Evolutionary conservation across 2,329 filamentous ascomycete genomes (phyloP), one percentile per base, ranked within the genome.

Genomic region (Alternaria brassicae): DNA sequence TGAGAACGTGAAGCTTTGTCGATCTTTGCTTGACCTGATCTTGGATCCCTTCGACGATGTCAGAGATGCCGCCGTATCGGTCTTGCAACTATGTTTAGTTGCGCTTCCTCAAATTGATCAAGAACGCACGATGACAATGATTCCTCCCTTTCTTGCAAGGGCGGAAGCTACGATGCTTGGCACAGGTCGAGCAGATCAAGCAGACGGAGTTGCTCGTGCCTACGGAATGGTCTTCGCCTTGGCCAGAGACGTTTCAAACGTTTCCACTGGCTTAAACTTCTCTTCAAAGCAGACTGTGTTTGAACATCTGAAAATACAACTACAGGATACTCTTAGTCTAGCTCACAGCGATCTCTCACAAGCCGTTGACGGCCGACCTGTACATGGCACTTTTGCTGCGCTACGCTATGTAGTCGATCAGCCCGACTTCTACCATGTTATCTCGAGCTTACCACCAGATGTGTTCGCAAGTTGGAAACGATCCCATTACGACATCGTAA

Each of bases 21-120:
- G 90, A 47, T 81, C 88, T 4, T 80, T 98, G 6, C 80, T 93
- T 13, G 92, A 97, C 74, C 85, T 97, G 21, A 79, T 96, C 7
- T 83, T 96, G 72, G 91, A 99, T 69, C 92, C 94, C 0, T 99
- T 96, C 71, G 95, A 98, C 57, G 95, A 99, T 76, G 91, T 98
- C 4, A 85, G 94, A 66, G 87, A 80, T 45, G 79, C 78, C 1
- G 79, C 86, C 7, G 76, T 83, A 13, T 73, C 75, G 13, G 75
- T 85, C 6, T 70, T 88, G 21, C 73, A 72, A 30, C 55, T 78
- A 5, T 74, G 68, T 44, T 50, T 77, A 7, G 61, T 65, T 10
- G 66, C 73, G 7, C 48, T 72, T 4, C 58, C 69, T 2, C 47
- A 61, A 9, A 32, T 53, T 2, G 62, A 70, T 19, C 67, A 60